phyloP scores from a whole-genome alignment of 2,329 filamentous ascomycete genomes.

The Monilinia aucupariae region DNA sequence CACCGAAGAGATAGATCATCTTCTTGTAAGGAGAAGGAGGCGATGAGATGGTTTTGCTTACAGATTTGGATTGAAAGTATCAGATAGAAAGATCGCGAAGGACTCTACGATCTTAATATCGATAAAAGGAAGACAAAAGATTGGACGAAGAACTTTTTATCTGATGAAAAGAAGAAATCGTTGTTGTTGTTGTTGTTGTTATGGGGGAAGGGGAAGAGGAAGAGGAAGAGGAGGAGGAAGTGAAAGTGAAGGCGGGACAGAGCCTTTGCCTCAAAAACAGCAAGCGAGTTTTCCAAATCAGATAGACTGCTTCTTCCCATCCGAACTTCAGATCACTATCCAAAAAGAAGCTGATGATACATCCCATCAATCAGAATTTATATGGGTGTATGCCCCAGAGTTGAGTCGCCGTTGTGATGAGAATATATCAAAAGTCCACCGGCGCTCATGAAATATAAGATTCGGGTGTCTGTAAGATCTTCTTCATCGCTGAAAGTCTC shows the following conservation, averaged over 20 bases:
- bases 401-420: not conserved
- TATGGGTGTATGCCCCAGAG: not conserved
- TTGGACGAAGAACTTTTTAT: not conserved
- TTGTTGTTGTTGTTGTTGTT: not conserved
- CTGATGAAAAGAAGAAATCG: not conserved
- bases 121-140: not conserved
- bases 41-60: not conserved
- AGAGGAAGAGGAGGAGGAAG: not conserved
- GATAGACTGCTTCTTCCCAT: not conserved
- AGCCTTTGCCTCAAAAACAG: not conserved
- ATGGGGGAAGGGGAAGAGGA: not conserved
- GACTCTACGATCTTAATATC: conserved; percentile 5
- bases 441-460: not conserved
- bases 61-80: not conserved
- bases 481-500: not conserved
- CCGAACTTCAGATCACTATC: not conserved
- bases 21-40: too few species aligned
- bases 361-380: too few species aligned
- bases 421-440: not conserved
- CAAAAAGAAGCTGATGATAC: not conserved
- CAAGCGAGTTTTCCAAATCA: not conserved
- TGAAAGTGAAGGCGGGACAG: not conserved
- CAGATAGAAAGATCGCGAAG: conserved; percentile 6
- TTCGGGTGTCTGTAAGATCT: not conserved
- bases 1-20: not conserved